Evolutionary conservation across 179 eudicot genomes (phyloP), one percentile per base, ranked within the genome.

Genomic region (Gypsophila paniculata): DNA sequence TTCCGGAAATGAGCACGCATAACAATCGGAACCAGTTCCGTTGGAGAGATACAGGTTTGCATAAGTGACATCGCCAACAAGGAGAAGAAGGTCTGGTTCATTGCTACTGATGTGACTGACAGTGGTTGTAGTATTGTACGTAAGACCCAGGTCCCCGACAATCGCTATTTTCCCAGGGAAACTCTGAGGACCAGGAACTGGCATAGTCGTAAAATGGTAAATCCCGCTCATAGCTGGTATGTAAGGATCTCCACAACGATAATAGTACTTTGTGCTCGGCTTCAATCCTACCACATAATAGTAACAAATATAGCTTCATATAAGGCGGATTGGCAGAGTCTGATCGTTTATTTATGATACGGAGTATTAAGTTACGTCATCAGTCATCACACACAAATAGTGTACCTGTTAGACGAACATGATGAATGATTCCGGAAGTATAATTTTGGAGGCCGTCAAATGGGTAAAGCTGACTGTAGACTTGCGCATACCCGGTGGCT

Each of bases 391-490:
- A 46, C 14, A 46, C 52, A 46, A 46, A 15, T 11, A 11, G 17
- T 21, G 2, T 84, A 90, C 99, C 99, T 71, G 88, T 88, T 71
- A 95, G 87, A 57, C 86, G 95, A 48, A 87, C 99, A 46, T 92
- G 99, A 74, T 95, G 99, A 22, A 95, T 91, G 22, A 95, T 92
- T 60, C 99, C 99, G 36, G 97, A 95, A 62, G 99, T 95, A 79
- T 95, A 95, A 65, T 95, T 95, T 82, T 86, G 89, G 32, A 95
- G 96, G 65, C 97, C 97, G 83, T 92, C 82, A 69, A 85, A 92
- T 32, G 99, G 93, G 72, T 95, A 92, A 25, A 92, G 91, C 78
- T 95, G 97, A 72, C 72, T 87, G 81, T 95, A 95, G 23, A 90
- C 78, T 32, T 88, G 90, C 73, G 99, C 87, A 63, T 86, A 61